Conservation (phyloP, 2,329 filamentous ascomycete species). For the Nannizzia gypsea region DNA sequence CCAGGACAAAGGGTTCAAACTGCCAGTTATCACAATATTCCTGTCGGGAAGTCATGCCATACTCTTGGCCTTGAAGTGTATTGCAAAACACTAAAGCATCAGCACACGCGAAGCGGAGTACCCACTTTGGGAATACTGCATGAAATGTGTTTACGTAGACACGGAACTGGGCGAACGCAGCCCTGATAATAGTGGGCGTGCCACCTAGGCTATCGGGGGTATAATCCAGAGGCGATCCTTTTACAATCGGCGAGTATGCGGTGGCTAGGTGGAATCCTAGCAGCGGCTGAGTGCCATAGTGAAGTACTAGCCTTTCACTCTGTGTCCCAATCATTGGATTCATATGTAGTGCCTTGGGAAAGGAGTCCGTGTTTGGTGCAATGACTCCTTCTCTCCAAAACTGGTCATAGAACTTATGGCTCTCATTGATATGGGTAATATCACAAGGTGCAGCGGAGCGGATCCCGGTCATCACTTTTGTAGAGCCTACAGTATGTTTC, state of each 20-base stretch:
- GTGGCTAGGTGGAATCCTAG: constrained; percentile 47
- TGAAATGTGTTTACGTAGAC: constrained; percentile 17
- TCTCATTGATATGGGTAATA: constrained; percentile 7
- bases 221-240: constrained; percentile 29
- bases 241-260: constrained; percentile 31
- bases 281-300: constrained; percentile 42
- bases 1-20: constrained; percentile 32
- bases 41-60: constrained; percentile 23
- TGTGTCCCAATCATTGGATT: constrained; percentile 38
- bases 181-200: constrained; percentile 3
- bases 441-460: constrained; percentile 22
- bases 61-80: constrained; percentile 34
- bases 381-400: constrained; percentile 24
- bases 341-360: constrained; percentile 10
- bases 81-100: constrained; percentile 45
- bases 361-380: constrained; percentile 10
- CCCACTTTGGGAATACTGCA: constrained; percentile 20
- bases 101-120: constrained; percentile 37
- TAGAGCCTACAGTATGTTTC: constrained; percentile 14
- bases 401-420: constrained; percentile 12
- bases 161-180: constrained; percentile 17
- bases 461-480: constrained; percentile 7
- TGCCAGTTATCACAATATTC: constrained; percentile 36
- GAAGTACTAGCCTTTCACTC: constrained; percentile 29
- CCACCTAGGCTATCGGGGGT: neutral